Conservation (phyloP, 139 green algal genomes). For the Coelastrella sp. region DNA sequence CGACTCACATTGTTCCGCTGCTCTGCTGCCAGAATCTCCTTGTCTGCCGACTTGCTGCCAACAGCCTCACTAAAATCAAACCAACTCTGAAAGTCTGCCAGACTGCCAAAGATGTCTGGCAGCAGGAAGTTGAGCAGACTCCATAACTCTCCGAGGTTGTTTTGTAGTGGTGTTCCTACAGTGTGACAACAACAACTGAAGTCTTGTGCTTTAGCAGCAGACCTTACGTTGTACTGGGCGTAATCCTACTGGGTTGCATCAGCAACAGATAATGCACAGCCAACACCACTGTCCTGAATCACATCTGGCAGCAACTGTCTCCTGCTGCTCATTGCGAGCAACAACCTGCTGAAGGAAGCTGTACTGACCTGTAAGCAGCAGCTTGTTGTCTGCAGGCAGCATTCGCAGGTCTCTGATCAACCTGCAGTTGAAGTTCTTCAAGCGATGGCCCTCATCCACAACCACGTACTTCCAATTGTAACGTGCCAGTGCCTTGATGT, state of each 20-base stretch:
- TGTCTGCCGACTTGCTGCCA: slow-evolving; percentile 32
- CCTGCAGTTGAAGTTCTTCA: slow-evolving; percentile 98
- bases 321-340: neutral
- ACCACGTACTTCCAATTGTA: slow-evolving; percentile 92
- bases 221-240: too few relatives aligned
- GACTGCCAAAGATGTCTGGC: slow-evolving; percentile 88
- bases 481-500: slow-evolving; percentile 83
- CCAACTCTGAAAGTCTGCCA: slow-evolving; percentile 93
- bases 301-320: neutral
- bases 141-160: slow-evolving; percentile 98
- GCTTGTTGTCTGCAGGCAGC: slow-evolving; percentile 83
- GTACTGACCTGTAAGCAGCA: slow-evolving; percentile 92
- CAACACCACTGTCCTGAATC: neutral
- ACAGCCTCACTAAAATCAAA: slow-evolving; percentile 77
- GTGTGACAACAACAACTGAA: neutral
- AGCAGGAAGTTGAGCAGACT: slow-evolving; percentile 98
- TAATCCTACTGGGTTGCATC: too few relatives aligned
- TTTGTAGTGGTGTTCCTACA: slow-evolving; percentile 97
- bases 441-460: slow-evolving; percentile 96
- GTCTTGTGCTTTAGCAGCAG: neutral
- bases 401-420: slow-evolving; percentile 91
- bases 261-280: neutral
- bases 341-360: too few relatives aligned
- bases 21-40: slow-evolving; percentile 76
- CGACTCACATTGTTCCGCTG: slow-evolving; percentile 71